Evolutionary conservation across 495 filamentous ascomycete genomes (phyloP), one percentile per base, ranked within the genome.

Genomic region (Physcia stellaris): DNA sequence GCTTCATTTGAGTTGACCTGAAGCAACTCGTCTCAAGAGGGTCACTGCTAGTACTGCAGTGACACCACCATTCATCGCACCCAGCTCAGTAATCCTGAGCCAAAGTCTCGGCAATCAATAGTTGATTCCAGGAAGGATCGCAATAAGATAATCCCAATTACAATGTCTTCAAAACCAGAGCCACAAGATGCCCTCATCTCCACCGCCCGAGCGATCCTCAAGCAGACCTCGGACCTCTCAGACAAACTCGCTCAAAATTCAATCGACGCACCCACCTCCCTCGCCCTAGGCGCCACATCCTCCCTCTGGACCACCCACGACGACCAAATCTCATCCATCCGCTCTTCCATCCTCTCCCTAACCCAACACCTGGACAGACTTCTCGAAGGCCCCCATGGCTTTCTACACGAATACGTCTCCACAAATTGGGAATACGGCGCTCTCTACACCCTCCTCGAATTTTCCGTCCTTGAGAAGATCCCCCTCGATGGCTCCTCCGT

Each of bases 341-440:
- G 31, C 3, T 11, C 10, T 17, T 17, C 7, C 28, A 41, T 41
- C 17, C 18, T 41, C 15, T 27, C 6, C 30, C 12, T 41, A 17
- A 41, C 39, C 10, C 9, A 41, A 18, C 27, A 41, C 7, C 30
- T 41, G 6, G 18, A 2, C 3, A 41, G 35, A n/a, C 39, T 41
- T 15, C 28, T 41, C 16, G 15, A 39, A 9, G 39, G 39, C 13
- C 39, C 39, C 7, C 39, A 41, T 21, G 17, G 18, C 6, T 41
- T 41, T 15, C 39, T 41, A 4, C 39, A 41, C 17, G 39, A 41
- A 35, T 41, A 41, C 17, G 39, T 41, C 20, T 41, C 39, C 6
- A 7, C 39, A 24, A 41, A 41, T 2, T 41, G 39, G 39, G 39
- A 41, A 37, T 17, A 41, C 21, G 39, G 39, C 2, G 39, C 39